These are phyloP conservation scores for Yueomyces sp. DNA, from an alignment of 805 yeast genomes.

Conservation along the genomic window DNA sequence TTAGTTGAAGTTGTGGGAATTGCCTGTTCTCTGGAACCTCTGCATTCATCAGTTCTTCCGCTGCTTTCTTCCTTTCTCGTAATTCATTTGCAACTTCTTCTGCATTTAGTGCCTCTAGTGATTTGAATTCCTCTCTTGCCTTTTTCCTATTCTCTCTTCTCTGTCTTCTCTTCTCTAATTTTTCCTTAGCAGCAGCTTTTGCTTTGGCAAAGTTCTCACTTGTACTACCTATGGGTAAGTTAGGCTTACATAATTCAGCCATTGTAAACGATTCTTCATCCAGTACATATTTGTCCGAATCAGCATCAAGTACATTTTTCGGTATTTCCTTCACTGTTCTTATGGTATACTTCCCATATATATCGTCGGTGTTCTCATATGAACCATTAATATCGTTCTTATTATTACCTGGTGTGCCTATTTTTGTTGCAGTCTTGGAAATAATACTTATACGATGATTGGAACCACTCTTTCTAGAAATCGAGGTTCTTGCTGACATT, in stretches of 20 bases:
- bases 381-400: slow-evolving; percentile 3
- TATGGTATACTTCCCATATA: slow-evolving; percentile 23
- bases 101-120: slow-evolving; percentile 15
- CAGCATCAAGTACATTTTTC: slow-evolving; percentile 25
- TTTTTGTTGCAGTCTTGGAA: slow-evolving; percentile 10
- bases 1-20: slow-evolving; percentile 28
- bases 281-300: slow-evolving; percentile 32
- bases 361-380: slow-evolving; percentile 12
- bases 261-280: slow-evolving; percentile 45
- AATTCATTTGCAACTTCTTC: slow-evolving; percentile 20
- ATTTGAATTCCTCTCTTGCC: slow-evolving; percentile 32
- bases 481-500: slow-evolving; percentile 14
- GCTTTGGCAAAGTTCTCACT: slow-evolving; percentile 48
- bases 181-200: slow-evolving; percentile 33
- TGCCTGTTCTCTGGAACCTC: slow-evolving; percentile 18
- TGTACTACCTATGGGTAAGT: slow-evolving; percentile 50
- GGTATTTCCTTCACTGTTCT: slow-evolving; percentile 27
- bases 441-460: slow-evolving; percentile 23
- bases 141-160: slow-evolving; percentile 27
- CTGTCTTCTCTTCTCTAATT: slow-evolving; percentile 21
- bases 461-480: slow-evolving; percentile 15
- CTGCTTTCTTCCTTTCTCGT: slow-evolving; percentile 18
- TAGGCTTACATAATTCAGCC: slow-evolving; percentile 59
- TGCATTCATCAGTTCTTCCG: slow-evolving; percentile 17
- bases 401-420: not conserved